A percentile compares a stretch with the other conserved stretches of the same genome.
phyloP scores from a whole-genome alignment of 2,329 filamentous ascomycete species.

The Botryotinia narcissicola region DNA sequence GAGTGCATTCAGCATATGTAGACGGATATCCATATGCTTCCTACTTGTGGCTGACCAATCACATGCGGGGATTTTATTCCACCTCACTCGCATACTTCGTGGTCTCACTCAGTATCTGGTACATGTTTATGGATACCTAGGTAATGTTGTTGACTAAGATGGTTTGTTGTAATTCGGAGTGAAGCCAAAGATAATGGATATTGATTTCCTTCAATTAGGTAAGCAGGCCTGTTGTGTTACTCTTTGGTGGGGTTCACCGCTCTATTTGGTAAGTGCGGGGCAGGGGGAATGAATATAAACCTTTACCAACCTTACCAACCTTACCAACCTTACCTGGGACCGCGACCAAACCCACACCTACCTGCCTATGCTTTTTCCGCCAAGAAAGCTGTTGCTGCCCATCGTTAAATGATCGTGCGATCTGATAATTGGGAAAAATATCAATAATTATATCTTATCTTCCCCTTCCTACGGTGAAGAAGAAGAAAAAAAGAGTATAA shows the following conservation, averaged over 20 bases:
- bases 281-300: conserved; percentile 22
- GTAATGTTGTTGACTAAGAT: too few relatives aligned
- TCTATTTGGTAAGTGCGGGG: neutral
- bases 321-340: too few relatives aligned
- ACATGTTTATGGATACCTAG: neutral
- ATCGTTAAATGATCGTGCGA: conserved; percentile 12
- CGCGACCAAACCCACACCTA: neutral
- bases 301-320: too few relatives aligned
- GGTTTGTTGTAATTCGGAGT: neutral
- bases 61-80: neutral
- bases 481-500: neutral
- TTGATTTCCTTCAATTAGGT: neutral
- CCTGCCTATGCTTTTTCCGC: neutral
- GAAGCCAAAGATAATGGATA: neutral
- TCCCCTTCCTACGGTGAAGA: neutral
- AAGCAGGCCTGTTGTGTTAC: neutral
- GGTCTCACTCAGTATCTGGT: neutral
- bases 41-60: neutral
- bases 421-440: neutral
- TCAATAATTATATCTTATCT: neutral
- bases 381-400: conserved; percentile 10
- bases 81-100: neutral
- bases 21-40: neutral
- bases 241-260: neutral
- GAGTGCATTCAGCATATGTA: neutral